These are phyloP conservation scores for Achaetomium macrosporum DNA, from an alignment of 2,329 filamentous ascomycete species.

Conservation along the genomic window DNA sequence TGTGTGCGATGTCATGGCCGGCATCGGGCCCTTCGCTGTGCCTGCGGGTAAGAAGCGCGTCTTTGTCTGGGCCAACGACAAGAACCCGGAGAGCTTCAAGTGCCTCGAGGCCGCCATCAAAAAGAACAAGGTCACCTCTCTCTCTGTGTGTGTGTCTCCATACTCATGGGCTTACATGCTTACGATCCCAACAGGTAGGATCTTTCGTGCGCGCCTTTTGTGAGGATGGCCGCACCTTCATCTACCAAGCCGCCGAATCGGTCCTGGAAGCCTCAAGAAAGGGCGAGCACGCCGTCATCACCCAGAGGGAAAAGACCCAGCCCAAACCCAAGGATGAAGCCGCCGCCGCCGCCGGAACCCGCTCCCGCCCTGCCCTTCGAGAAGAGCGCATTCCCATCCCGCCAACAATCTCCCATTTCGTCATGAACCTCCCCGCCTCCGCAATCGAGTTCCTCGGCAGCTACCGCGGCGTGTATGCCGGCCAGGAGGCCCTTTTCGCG, in stretches of 20 bases:
- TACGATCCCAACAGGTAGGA: conserved; percentile 39
- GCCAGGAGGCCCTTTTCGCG: conserved; percentile 59
- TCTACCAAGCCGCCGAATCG: conserved; percentile 60
- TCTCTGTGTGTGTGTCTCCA: not conserved
- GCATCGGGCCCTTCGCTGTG: conserved; percentile 89
- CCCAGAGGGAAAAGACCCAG: conserved; percentile 34
- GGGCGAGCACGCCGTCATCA: conserved; percentile 50
- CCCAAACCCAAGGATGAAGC: not conserved
- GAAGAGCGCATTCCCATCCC: conserved; percentile 51
- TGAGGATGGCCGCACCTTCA: conserved; percentile 75
- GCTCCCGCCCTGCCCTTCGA: conserved; percentile 10
- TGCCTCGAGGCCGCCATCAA: conserved; percentile 64
- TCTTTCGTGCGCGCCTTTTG: conserved; percentile 75
- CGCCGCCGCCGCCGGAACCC: conserved; percentile 18
- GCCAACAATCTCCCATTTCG: conserved; percentile 78
- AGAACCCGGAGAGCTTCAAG: conserved; percentile 82
- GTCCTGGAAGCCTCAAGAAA: conserved; percentile 47
- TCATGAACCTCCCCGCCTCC: conserved; percentile 94
- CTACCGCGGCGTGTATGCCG: conserved; percentile 78
- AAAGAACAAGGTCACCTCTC: conserved; percentile 65
- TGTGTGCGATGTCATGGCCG: conserved; percentile 94
- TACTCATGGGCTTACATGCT: not conserved
- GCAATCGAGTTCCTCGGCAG: conserved; percentile 73
- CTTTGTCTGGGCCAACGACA: conserved; percentile 94
- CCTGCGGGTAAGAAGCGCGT: conserved; percentile 85